Base-by-base conservation (phyloP, 305 asterid genomes). In the Fraxinus platypoda region DNA sequence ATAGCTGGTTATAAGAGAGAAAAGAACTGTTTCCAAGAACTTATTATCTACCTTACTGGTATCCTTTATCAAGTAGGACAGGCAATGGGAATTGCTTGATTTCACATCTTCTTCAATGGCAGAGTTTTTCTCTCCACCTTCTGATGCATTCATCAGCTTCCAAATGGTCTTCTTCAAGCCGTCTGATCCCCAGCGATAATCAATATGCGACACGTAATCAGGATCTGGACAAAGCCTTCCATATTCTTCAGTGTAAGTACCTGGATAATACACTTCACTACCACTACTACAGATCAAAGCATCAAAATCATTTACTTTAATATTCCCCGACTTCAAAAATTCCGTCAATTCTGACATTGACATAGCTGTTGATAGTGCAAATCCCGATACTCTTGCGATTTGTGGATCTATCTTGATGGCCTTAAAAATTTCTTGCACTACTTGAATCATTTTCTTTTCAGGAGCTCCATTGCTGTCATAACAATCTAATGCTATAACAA, bases 241-340 rank as follows among this genome's bases (percentile, higher is more conserved):
- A 31, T 88, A 88, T 59, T 85, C 94, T 84, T 89, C 92, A 3
- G 87, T 75, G 37, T 79, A 82, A 79, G 89, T 80, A 7, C 94
- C 93, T 0, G 98, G 97, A 80, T 94, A 95, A 79, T 91, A 92
- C 26, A 93, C 90, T 84, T 95, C 97, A 75, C 98, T 89, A 2
- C 98, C 98, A 76, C 98, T 95, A 77, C 97, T 90, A 83, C 98
- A 95, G 33, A 95, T 89, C 46, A 95, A 88, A 38, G 94, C 97
- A 87, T 95, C 98, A 77, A 95, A 92, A 7, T 95, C 97, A 3
- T 80, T 86, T 26, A 87, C 80, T 84, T 91, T 89, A 34, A 95
- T 73, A 41, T 88, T 87, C 72, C 93, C 97, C 0, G 87, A 83
- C 82, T 87, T 91, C 84, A 94, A 79, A 74, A 94, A 91, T 30